These are phyloP conservation scores for Populus deltoides DNA, from an alignment of 345 rosid genomes.

Conservation along the genomic window DNA sequence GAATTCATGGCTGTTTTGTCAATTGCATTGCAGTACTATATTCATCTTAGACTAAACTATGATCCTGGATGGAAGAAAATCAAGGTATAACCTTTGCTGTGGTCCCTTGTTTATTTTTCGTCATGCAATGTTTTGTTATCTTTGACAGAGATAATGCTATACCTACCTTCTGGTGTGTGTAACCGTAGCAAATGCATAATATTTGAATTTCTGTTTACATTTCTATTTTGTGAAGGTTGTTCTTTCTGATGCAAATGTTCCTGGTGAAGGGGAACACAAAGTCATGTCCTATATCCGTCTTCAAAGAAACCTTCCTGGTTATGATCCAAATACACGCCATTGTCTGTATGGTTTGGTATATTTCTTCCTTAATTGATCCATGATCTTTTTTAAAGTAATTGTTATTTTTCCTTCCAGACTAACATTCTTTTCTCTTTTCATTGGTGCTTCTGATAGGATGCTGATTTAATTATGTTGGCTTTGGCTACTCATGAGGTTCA, in stretches of 20 bases:
- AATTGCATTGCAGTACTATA: constrained; percentile 76
- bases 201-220: constrained; percentile 15
- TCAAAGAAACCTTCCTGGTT: constrained; percentile 86
- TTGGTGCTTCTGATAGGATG: constrained; percentile 61
- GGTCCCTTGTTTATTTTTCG: not conserved
- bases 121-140: not conserved
- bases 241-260: constrained; percentile 97
- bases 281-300: constrained; percentile 85
- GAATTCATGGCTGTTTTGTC: constrained; percentile 84
- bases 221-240: constrained; percentile 63
- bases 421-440: constrained; percentile 5
- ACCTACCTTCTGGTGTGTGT: not conserved
- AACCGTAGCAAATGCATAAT: not conserved
- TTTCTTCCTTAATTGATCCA: constrained; percentile 24
- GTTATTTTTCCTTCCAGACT: constrained; percentile 12
- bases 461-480: constrained; percentile 94
- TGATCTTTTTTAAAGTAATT: not conserved
- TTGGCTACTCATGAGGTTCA: constrained; percentile 95
- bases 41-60: constrained; percentile 74
- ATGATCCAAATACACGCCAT: constrained; percentile 83
- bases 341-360: constrained; percentile 96
- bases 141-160: not conserved
- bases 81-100: constrained; percentile 47
- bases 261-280: constrained; percentile 99
- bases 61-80: constrained; percentile 95